phyloP scores from a whole-genome alignment of 495 filamentous ascomycete species.

The Apiosordaria backusii region DNA sequence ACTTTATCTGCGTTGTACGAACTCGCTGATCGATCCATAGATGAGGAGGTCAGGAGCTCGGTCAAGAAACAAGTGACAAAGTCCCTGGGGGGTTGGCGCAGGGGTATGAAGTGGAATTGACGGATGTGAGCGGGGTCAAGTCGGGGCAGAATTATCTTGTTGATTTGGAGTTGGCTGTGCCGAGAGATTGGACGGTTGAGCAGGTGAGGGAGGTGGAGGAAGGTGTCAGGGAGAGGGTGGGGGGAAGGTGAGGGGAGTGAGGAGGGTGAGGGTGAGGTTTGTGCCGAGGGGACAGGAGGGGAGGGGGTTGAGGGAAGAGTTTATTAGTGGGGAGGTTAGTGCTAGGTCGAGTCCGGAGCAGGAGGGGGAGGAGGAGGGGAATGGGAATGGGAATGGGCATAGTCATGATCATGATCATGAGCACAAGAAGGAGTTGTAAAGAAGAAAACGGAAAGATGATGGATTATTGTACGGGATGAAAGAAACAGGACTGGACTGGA shows the following conservation, averaged over 20 bases:
- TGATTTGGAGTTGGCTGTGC: slow-evolving; percentile 79
- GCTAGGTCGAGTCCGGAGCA: slow-evolving; percentile 63
- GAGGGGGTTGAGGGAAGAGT: slow-evolving; percentile 62
- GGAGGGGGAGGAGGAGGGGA: slow-evolving; percentile 38
- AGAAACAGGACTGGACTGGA: not conserved
- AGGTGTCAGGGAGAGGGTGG: slow-evolving; percentile 65
- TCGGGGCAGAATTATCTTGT: slow-evolving; percentile 92
- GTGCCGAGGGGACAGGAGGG: slow-evolving; percentile 54
- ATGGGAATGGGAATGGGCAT: slow-evolving; percentile 42
- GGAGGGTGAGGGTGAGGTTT: slow-evolving; percentile 77
- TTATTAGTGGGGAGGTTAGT: slow-evolving; percentile 65
- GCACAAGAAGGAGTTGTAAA: slow-evolving; percentile 13
- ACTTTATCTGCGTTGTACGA: slow-evolving; percentile 77
- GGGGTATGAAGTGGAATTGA: slow-evolving; percentile 53
- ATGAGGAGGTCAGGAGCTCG: slow-evolving; percentile 70
- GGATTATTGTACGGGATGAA: not conserved
- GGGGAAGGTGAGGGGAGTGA: slow-evolving; percentile 72
- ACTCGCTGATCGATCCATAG: slow-evolving; percentile 83
- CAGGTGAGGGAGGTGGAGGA: slow-evolving; percentile 68
- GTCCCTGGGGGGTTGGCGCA: slow-evolving; percentile 49
- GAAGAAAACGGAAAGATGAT: not conserved
- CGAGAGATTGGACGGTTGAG: slow-evolving; percentile 65
- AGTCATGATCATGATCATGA: slow-evolving; percentile 23
- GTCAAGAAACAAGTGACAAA: slow-evolving; percentile 62
- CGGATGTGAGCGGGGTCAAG: slow-evolving; percentile 82